A percentile compares a stretch with the other conserved stretches of the same genome.
Conservation (phyloP, 2,329 filamentous ascomycete species). For the Fusarium nisikadoi region DNA sequence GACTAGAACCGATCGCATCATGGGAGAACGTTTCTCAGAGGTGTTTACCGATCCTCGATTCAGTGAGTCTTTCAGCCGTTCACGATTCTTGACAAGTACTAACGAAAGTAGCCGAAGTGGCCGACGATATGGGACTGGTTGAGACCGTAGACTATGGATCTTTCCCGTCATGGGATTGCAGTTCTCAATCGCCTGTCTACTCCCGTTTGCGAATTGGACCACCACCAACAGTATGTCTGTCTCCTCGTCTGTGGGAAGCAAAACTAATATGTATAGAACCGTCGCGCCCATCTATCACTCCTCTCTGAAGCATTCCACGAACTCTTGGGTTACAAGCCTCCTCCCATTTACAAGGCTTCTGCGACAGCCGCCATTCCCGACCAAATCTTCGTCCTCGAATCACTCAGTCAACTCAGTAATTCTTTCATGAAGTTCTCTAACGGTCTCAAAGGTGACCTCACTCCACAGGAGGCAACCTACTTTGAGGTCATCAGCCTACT, state of each 20-base stretch:
- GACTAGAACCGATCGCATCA: slow-evolving; percentile 56
- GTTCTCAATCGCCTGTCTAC: slow-evolving; percentile 52
- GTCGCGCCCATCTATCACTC: slow-evolving; percentile 60
- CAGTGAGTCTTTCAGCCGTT: slow-evolving; percentile 50
- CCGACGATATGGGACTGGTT: slow-evolving; percentile 52
- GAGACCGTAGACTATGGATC: slow-evolving; percentile 64
- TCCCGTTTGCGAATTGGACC: slow-evolving; percentile 62
- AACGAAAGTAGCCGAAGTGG: slow-evolving; percentile 52
- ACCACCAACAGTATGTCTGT: slow-evolving; percentile 59
- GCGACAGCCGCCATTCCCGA: slow-evolving; percentile 54
- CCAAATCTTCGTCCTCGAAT: slow-evolving; percentile 56
- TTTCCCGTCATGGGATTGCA: slow-evolving; percentile 59
- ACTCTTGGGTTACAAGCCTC: slow-evolving; percentile 58
- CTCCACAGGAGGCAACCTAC: slow-evolving; percentile 55
- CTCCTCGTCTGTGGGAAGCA: not conserved
- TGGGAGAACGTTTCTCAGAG: slow-evolving; percentile 54
- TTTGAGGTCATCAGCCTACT: slow-evolving; percentile 58
- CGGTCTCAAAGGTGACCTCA: slow-evolving; percentile 48
- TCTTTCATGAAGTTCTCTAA: slow-evolving; percentile 55
- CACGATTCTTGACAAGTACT: not conserved
- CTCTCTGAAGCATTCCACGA: slow-evolving; percentile 64
- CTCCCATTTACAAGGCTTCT: slow-evolving; percentile 62
- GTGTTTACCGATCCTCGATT: slow-evolving; percentile 58
- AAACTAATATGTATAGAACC: slow-evolving; percentile 52
- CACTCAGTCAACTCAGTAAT: slow-evolving; percentile 55